Percentiles rank a stretch among this genome's conserved stretches.
phyloP scores from a whole-genome alignment of 2,329 filamentous ascomycete genomes.

The Penicillium sp. region DNA sequence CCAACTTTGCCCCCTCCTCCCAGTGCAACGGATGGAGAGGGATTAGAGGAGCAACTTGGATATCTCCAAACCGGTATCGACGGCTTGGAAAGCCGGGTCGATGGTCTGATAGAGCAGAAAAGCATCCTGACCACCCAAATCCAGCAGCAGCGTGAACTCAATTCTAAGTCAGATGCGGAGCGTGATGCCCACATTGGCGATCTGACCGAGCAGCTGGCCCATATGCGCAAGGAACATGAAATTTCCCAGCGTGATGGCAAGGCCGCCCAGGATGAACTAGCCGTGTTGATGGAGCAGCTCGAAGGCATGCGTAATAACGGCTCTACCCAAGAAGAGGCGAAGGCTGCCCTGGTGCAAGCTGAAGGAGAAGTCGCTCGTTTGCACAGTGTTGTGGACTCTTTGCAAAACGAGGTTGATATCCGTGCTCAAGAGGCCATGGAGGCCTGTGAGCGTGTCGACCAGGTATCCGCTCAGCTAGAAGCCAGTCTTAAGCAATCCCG shows the following conservation, averaged over 20 bases:
- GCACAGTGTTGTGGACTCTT: slow-evolving; percentile 55
- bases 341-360: slow-evolving; percentile 28
- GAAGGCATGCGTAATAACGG: slow-evolving; percentile 41
- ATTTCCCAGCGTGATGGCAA: slow-evolving; percentile 49
- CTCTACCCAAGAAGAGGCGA: slow-evolving; percentile 34
- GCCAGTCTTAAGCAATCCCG: slow-evolving; percentile 33
- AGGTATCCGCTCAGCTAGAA: slow-evolving; percentile 30
- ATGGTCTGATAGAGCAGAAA: slow-evolving; percentile 80
- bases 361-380: slow-evolving; percentile 34
- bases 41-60: slow-evolving; percentile 66
- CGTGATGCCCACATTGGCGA: slow-evolving; percentile 51
- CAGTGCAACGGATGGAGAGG: slow-evolving; percentile 51
- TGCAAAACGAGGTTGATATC: slow-evolving; percentile 34
- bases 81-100: slow-evolving; percentile 74
- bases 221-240: slow-evolving; percentile 65
- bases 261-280: slow-evolving; percentile 41
- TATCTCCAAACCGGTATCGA: slow-evolving; percentile 79
- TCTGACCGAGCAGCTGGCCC: slow-evolving; percentile 50
- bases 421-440: slow-evolving; percentile 18
- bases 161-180: slow-evolving; percentile 74
- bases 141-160: slow-evolving; percentile 90
- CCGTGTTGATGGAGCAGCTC: slow-evolving; percentile 45
- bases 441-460: slow-evolving; percentile 29
- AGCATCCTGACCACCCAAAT: slow-evolving; percentile 86
- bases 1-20: slow-evolving; percentile 59